Conservation (phyloP, 2,329 filamentous ascomycete species). For the Calonectria naviculata region DNA sequence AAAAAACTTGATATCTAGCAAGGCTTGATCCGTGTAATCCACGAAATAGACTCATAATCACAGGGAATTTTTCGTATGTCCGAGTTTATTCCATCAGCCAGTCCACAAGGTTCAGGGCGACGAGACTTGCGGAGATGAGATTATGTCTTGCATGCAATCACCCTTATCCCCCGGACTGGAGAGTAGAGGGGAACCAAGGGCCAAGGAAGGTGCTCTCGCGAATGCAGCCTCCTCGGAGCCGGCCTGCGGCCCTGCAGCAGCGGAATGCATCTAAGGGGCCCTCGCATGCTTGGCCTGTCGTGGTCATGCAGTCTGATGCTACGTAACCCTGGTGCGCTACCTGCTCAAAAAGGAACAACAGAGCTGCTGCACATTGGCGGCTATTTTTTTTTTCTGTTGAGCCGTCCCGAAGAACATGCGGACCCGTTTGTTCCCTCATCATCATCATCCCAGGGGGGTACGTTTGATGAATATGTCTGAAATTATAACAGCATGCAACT, state of each 20-base stretch:
- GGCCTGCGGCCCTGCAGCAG: conserved; percentile 15
- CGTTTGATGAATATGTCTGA: neutral
- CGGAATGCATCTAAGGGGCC: conserved; percentile 9
- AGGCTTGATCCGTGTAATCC: neutral
- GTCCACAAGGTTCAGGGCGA: neutral
- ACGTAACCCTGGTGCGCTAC: conserved; percentile 6
- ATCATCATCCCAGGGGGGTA: neutral
- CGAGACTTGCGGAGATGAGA: neutral
- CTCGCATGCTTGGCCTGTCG: conserved; percentile 10
- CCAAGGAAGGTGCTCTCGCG: neutral
- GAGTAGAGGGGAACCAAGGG: neutral
- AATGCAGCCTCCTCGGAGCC: conserved; percentile 2
- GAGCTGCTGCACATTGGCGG: conserved; percentile 2
- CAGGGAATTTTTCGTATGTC: neutral
- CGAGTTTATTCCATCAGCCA: neutral
- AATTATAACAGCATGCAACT: neutral
- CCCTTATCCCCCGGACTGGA: neutral
- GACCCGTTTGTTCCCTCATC: neutral
- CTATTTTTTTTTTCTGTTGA: conserved; percentile 4
- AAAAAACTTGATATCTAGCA: neutral
- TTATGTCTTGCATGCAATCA: conserved; percentile 1
- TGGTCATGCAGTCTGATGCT: conserved; percentile 5
- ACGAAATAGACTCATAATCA: neutral
- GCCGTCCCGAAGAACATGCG: neutral
- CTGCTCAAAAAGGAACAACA: neutral